These are phyloP conservation scores for Epichloe sylvatica DNA, from an alignment of 2,329 filamentous ascomycete genomes.

Conservation along the genomic window DNA sequence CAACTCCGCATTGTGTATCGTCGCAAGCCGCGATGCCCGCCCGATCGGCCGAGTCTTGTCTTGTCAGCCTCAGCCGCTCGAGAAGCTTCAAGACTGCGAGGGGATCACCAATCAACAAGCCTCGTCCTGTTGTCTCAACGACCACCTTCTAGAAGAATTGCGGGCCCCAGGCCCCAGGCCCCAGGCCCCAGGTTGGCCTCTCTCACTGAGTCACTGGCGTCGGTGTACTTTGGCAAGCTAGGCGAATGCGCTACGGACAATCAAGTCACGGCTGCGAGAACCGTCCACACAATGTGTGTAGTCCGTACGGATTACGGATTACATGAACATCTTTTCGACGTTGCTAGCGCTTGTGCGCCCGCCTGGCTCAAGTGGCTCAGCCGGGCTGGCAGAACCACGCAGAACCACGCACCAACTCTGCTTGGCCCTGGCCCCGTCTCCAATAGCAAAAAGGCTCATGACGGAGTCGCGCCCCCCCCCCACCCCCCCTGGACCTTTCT, in stretches of 20 bases:
- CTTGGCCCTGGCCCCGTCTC: constrained; percentile 11
- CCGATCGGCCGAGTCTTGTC: constrained; percentile 6
- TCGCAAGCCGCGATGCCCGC: constrained; percentile 2
- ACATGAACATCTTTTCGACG: not conserved
- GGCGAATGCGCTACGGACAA: constrained; percentile 1
- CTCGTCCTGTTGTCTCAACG: too few species aligned
- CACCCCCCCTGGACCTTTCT: not conserved
- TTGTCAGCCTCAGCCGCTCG: not conserved
- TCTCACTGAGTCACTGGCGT: too few species aligned
- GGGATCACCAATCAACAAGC: too few species aligned
- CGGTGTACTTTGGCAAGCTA: too few species aligned
- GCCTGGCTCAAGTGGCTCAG: not conserved
- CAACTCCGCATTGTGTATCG: constrained; percentile 1
- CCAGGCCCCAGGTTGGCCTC: constrained; percentile 6
- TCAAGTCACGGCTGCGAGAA: constrained; percentile 5
- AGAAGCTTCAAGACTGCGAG: not conserved
- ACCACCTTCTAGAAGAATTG: constrained; percentile 19
- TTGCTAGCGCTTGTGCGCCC: not conserved
- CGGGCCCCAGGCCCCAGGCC: constrained; percentile 10
- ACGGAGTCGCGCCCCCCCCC: constrained; percentile 1
- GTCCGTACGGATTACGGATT: too few species aligned
- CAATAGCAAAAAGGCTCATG: constrained; percentile 12
- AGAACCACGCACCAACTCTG: constrained; percentile 1
- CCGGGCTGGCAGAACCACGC: constrained; percentile 5
- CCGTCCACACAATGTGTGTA: not conserved